Evolutionary conservation across 169 alveolate genomes (phyloP), one percentile per base, ranked within the genome.

Genomic region (Plasmodium blacklocki): DNA sequence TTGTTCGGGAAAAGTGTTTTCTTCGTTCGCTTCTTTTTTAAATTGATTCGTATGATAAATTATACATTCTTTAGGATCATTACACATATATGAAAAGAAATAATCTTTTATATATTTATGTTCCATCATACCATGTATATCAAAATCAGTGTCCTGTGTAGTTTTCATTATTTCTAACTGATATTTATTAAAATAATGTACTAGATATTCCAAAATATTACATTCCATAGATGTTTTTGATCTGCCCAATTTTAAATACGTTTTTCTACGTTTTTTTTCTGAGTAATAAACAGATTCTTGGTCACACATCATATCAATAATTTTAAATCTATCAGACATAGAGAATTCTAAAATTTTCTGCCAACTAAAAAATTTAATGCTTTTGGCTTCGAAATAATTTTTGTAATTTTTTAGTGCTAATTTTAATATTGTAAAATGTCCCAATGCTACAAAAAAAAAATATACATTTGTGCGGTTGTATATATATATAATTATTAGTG

Each of bases 111-210:
- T 62, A n/a, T 76, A 58, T 5, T 11, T 32, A 43, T 76, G 88
- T 26, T 76, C 88, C 15, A 49, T 32, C 14, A 76, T 21, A 18
- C 26, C 26, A 39, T 76, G 67, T 11, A 58, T 2, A 0, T 76
- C 50, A 47, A 76, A 62, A 19, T 76, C 67, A 0, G 18, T 72
- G 23, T 63, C 52, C n/a, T 76, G 66, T 0, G 63, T 26, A 63
- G 21, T 67, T 14, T 74, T 45, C 49, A 62, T 52, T 62, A 76
- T 63, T 12, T 67, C 58, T 54, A 26, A 23, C 26, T 76, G 88
- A 19, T 76, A 76, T 62, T 76, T 76, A 64, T 76, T 76, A 49
- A 76, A 76, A 43, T 76, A 23, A 76, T 76, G 88, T 23, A 62
- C 21, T 64, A 76, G 14, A 76, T 49, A 76, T 26, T 76, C 88